Evolutionary conservation across 768 basidiomycete genomes (phyloP).

Genomic region (Saitozyma podzolica): DNA sequence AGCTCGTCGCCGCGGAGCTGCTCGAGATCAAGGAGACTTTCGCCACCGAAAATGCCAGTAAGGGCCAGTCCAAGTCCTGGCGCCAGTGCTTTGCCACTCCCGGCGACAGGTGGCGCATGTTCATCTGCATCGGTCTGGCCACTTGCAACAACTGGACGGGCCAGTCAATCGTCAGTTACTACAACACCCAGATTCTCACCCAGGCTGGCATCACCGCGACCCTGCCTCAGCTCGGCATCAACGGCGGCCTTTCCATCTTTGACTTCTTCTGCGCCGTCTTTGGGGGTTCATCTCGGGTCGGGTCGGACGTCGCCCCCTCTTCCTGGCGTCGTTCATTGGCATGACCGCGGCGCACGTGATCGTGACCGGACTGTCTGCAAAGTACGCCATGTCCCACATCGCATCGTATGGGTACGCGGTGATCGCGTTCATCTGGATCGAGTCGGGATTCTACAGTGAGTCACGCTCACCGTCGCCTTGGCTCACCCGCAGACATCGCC

Average conservation of each 20-base stretch:
- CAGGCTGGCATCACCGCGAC: conserved; percentile 29
- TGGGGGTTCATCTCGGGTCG: conserved; percentile 3
- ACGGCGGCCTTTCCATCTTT: conserved; percentile 13
- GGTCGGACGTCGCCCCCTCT: conserved; percentile 7
- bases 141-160: conserved; percentile 67
- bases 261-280: conserved; percentile 6
- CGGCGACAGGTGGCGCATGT: conserved; percentile 69
- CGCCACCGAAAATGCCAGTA: conserved; percentile 39
- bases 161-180: conserved; percentile 57
- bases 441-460: conserved; percentile 10
- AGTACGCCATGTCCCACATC: conserved; percentile 6
- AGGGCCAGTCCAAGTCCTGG: background rate
- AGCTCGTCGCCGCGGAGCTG: conserved; percentile 41
- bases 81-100: conserved; percentile 53
- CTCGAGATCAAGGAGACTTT: conserved; percentile 69
- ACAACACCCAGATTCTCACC: conserved; percentile 20
- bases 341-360: background rate
- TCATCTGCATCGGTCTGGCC: conserved; percentile 68
- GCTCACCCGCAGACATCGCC: conserved; percentile 2
- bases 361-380: conserved; percentile 7
- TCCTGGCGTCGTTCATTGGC: conserved; percentile 3
- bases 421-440: conserved; percentile 10
- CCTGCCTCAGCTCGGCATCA: conserved; percentile 12
- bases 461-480: background rate
- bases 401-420: conserved; percentile 3